Evolutionary conservation across 31 red algal genomes (phyloP), one percentile per base, ranked within the genome.

Genomic region (Asparagopsis taxiformis): DNA sequence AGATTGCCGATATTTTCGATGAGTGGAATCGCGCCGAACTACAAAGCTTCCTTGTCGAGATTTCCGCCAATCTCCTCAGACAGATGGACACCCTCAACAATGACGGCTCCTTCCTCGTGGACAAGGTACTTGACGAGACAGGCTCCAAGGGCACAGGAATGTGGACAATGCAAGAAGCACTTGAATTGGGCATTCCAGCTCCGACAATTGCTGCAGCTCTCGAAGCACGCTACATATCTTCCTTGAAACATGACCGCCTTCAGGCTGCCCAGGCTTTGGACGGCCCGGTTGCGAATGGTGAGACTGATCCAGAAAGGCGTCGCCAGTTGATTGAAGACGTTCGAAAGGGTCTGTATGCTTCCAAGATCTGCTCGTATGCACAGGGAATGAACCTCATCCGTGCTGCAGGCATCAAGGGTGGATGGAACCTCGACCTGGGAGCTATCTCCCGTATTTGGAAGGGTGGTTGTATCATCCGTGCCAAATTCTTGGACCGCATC

Each of bases 401-500:
- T 26, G 58, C 54, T 28, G 92, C 96, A 21, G 83, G 70, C 35
- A 13, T 58, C 11, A 88, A 92, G 33, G 62, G 79, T 35, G 65
- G 77, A 22, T 99, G 96, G 96, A 58, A 72, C 15, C 83, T 99
- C 23, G 59, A 95, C 69, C 84, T 92, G 33, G 85, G 81, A 17
- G 91, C 79, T 17, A 91, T 94, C 55, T 84, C 96, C 19, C 61
- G 87, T 33, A 95, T 99, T 55, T 99, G 96, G 96, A 95, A 92
- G 84, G 96, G 96, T 68, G 96, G 96, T 41, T 99, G 96, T 76
- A 99, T 99, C 39, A 99, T 99, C 69, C 87, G 96, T 28, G 91
- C 91, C 7, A 65, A 79, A 34, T 92, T 99, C 59, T 63, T 99
- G 51, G 87, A 92, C 37, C 82, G 91, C 32, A 99, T 99, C 54